Evolutionary conservation across 1,139 yeast genomes (phyloP), one percentile per base, ranked within the genome.

Genomic region (Wickerhamiella infanticola): DNA sequence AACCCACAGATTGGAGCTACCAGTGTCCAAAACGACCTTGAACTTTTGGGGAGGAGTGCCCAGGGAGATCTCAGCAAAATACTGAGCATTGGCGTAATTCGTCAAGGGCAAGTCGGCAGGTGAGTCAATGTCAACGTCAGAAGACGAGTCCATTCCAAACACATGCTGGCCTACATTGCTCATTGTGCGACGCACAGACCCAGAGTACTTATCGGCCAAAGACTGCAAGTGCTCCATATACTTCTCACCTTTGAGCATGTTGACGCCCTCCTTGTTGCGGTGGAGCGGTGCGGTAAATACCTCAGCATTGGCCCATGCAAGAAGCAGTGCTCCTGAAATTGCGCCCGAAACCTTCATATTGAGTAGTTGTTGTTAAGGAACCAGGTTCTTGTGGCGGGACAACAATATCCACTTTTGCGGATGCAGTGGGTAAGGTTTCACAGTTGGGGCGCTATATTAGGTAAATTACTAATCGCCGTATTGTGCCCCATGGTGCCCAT

Each of bases 1-100:
- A 50, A 90, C 88, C 98, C 98, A 90, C 67, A 90, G 71, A 66
- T 90, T 90, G 45, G 96, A 82, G 27, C 95, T 84, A 40, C 98
- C 98, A 33, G 97, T 90, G 65, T 90, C 97, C 59, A 90, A 73
- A 24, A 65, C 53, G 29, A 65, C 68, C 70, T 86, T 90, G 67
- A 90, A 90, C 13, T 74, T 62, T 69, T 90, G 98, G 44, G 83
- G 85, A 5, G 98, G 98, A 40, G 95, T 82, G 57, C 98, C 98
- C 49, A 90, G 60, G 50, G 77, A 72, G 57, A 90, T 81, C 60
- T 86, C 96, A 43, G 97, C 81, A 63, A 73, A 88, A 66, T 90
- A 90, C 68, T 90, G 97, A 40, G 96, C 96, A 63, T 90, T 88
- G 67, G 83, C 68, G 65, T 88, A 90, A 69, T 90, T 86, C 55